Base-by-base conservation (phyloP, 176 grass and related monocot genomes). In the Oryza rufipogon region DNA sequence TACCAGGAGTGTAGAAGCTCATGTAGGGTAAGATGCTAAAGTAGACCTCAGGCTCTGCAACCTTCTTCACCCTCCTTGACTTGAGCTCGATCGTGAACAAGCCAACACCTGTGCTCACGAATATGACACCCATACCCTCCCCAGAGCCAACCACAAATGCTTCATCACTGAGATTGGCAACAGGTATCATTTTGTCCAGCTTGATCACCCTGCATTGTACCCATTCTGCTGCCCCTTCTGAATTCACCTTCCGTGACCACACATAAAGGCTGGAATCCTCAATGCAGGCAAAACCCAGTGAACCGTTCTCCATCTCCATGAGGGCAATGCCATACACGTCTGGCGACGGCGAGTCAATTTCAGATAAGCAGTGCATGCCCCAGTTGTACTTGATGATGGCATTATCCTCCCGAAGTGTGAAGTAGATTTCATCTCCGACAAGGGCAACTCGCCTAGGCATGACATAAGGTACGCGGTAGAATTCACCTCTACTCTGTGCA, bases 1-100 rank as follows among this genome's bases (percentile, higher is more conserved):
- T 30, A 79, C 77, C 42, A 54, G 73, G 73, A 75, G 48, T 75
- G 73, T 20, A 75, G 73, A 34, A 34, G 33, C 33, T 34, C 33
- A 34, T 34, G 33, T 34, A 34, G 33, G 33, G 33, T 34, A 34
- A 34, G 33, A 75, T 34, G 48, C 46, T 32, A 67, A 44, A 71
- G 69, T 44, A 71, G 19, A 44, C 38, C 38, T 4, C 38, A 44
- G 69, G 36, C 69, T 2, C 69, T n/a, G 22, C 38, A 44, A 71
- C 69, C 69, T 71, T 71, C 38, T 44, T 71, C 10, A 71, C 1
- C 69, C 20, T 3, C 69, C 9, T 11, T n/a, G 69, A 71, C 19
- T n/a, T 44, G 38, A 71, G 69, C 19, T 71, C 41, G 38, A 71
- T 71, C 38, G 41, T 71, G 41, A 71, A 71, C 3, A 71, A 71